Evolutionary conservation across 495 filamentous ascomycete genomes (phyloP), one percentile per base, ranked within the genome.

Genomic region (Diplogelasinospora grovesii): DNA sequence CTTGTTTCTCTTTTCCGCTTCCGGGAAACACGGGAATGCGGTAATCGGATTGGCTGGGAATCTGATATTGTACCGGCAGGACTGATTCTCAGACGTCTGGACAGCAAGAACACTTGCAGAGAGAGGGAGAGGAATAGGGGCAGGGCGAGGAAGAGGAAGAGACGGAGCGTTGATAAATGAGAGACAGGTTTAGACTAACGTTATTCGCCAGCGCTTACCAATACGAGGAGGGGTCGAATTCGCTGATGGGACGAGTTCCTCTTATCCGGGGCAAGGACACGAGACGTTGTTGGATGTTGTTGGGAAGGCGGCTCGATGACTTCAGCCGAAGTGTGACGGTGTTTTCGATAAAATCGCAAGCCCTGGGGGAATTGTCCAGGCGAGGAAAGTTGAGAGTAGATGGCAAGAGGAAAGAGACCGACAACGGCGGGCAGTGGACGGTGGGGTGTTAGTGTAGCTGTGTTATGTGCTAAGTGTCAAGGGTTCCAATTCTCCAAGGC

Each of bases 381-480:
- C 54, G 45, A 54, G 48, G 25, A 45, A 40, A 19, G 36, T 21
- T 11, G 18, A 22, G 8, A n/a, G 30, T 31, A 26, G 39, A 34
- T 33, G 41, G 35, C 20, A 45, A 34, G 39, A 29, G 19, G 41
- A 36, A 27, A 29, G n/a, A n/a, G 44, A 31, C 28, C 33, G 45
- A 39, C 35, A 46, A 28, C 42, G 44, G 43, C 32, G 29, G 45
- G 29, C 39, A 47, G 45, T 23, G 14, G 29, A 25, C 43, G 18
- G 50, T 29, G 45, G 50, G 46, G 45, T 49, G 48, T 52, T 52
- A 58, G 37, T 48, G 48, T 32, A 42, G 45, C 37, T 45, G 40
- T 44, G 46, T 37, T 53, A 54, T 54, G 43, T 50, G 30, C 23
- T 49, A 52, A 44, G 42, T 43, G 48, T 50, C 51, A 54, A 46